Conservation (phyloP, 2,329 filamentous ascomycete genomes). For the Sporothrix pallida region DNA sequence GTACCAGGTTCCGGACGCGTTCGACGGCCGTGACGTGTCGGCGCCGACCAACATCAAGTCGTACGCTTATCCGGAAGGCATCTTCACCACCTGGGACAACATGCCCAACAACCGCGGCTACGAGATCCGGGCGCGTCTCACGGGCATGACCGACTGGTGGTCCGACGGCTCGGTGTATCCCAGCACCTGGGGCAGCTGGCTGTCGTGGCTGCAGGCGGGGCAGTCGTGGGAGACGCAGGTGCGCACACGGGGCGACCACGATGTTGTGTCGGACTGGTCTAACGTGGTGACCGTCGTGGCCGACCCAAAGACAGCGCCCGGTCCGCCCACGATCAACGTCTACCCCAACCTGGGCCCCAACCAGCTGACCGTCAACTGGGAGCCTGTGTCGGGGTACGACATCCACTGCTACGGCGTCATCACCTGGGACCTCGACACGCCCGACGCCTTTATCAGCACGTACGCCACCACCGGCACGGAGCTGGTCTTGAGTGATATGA, state of each 20-base stretch:
- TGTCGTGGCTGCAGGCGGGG: not conserved
- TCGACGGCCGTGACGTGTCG: not conserved
- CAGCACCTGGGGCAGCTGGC: not conserved
- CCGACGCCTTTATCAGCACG: not conserved
- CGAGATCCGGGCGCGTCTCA: not conserved
- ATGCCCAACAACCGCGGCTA: slow-evolving; percentile 10
- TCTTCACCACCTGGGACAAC: not conserved
- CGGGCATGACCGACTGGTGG: not conserved
- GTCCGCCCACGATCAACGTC: not conserved
- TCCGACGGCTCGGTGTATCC: not conserved
- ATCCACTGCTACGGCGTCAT: not conserved
- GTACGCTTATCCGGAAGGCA: not conserved
- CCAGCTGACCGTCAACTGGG: not conserved
- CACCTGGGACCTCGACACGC: not conserved
- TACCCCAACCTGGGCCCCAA: not conserved
- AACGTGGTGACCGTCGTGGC: not conserved
- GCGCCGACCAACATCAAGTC: not conserved
- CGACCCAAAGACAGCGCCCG: not conserved
- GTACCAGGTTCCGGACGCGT: not conserved
- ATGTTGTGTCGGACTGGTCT: not conserved
- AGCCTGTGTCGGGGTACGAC: not conserved
- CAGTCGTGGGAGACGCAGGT: not conserved
- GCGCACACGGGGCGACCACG: not conserved
- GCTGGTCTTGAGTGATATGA: not conserved
- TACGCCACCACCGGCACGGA: not conserved